Evolutionary conservation across 306 rosid genomes (phyloP).

Genomic region (Luffa aegyptiaca): DNA sequence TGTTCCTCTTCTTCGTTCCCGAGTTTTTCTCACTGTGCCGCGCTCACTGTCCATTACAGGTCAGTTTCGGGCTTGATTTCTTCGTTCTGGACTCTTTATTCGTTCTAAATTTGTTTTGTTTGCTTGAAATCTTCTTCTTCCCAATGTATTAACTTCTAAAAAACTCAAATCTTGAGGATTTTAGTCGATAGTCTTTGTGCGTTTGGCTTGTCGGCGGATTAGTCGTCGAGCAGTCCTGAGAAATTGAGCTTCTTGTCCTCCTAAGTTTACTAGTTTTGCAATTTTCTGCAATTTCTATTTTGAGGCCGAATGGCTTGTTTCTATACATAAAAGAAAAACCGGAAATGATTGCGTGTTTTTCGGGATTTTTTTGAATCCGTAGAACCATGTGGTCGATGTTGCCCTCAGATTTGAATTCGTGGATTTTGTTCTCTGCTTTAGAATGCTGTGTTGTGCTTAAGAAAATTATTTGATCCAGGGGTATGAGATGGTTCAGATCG

Average conservation of each 20-base stretch:
- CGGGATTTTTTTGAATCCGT: neutral
- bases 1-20: neutral
- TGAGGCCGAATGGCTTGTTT: neutral
- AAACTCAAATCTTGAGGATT: neutral
- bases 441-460: neutral
- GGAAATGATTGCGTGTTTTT: neutral
- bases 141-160: neutral
- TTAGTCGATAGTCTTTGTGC: neutral
- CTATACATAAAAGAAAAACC: neutral
- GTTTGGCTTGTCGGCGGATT: conserved; percentile 9
- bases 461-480: neutral
- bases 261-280: neutral
- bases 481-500: neutral
- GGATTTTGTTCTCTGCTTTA: neutral
- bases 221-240: neutral
- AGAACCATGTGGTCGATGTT: neutral
- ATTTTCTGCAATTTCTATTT: neutral
- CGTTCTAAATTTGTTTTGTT: neutral
- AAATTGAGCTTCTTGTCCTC: conserved; percentile 6
- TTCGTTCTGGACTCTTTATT: neutral
- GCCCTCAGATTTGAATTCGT: neutral
- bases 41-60: conserved; percentile 17
- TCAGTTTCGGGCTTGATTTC: conserved; percentile 1
- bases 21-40: neutral
- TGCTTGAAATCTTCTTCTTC: neutral